phyloP scores from a whole-genome alignment of 192 early-diverging fungal species.

The Backusella macrospora region DNA sequence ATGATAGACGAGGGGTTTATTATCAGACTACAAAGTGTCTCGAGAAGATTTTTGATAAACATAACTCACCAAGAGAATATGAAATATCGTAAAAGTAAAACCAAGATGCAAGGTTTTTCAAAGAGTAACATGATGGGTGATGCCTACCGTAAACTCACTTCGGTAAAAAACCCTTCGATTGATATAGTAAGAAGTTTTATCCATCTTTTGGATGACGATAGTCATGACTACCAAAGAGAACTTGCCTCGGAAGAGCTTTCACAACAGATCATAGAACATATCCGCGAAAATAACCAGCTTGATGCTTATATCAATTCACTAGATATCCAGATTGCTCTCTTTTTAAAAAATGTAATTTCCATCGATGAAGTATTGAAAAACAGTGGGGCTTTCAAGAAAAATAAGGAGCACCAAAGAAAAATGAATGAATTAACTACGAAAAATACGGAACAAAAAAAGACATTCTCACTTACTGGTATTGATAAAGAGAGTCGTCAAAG shows the following conservation, averaged over 20 bases:
- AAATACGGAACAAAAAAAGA: constrained; percentile 29
- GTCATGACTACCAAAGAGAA: constrained; percentile 94
- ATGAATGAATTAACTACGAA: constrained; percentile 39
- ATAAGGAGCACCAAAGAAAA: constrained; percentile 48
- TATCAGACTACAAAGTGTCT: constrained; percentile 16
- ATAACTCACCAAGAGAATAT: constrained; percentile 45
- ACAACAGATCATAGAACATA: constrained; percentile 82
- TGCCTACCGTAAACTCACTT: constrained; percentile 31
- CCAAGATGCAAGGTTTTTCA: constrained; percentile 69
- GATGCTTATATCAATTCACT: constrained; percentile 83
- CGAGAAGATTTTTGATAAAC: not conserved
- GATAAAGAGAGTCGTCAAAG: constrained; percentile 83
- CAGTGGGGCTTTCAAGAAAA: constrained; percentile 40
- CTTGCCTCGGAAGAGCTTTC: constrained; percentile 76
- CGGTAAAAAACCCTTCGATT: constrained; percentile 76
- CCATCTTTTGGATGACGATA: constrained; percentile 86
- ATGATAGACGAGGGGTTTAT: constrained; percentile 55
- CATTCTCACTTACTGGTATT: constrained; percentile 71
- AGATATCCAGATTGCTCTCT: constrained; percentile 94
- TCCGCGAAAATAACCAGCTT: constrained; percentile 85
- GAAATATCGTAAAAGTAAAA: constrained; percentile 64
- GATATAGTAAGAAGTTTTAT: constrained; percentile 87
- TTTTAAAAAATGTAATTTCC: constrained; percentile 96
- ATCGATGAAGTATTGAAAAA: constrained; percentile 87
- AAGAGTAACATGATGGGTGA: constrained; percentile 25